Evolutionary conservation across 768 basidiomycete species (phyloP).

Genomic region (Ramaria sp.): DNA sequence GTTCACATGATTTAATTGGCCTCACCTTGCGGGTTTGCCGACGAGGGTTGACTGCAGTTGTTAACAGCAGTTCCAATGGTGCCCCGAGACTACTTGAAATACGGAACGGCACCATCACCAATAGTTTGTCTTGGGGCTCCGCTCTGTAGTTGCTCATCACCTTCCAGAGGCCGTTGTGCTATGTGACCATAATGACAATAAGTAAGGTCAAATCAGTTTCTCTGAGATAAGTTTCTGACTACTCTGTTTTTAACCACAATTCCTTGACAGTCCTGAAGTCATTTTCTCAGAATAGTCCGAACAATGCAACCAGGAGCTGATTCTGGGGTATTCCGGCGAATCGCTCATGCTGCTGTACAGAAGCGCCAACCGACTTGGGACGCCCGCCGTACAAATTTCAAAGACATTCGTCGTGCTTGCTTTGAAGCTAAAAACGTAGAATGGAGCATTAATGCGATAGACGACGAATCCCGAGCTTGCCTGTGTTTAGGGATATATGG

Average conservation of each 20-base stretch:
- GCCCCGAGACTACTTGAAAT: too few species aligned
- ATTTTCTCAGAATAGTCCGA: conserved; percentile 63
- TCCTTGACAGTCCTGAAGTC: conserved; percentile 73
- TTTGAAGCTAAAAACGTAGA: too few species aligned
- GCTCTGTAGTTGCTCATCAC: conserved; percentile 62
- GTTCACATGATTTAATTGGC: too few species aligned
- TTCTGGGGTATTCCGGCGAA: conserved; percentile 85
- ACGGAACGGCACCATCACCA: conserved; percentile 15
- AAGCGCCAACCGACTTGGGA: conserved; percentile 52
- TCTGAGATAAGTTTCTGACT: too few species aligned
- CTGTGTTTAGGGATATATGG: too few species aligned
- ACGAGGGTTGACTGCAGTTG: too few species aligned
- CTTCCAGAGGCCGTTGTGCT: conserved; percentile 73
- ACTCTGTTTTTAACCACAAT: conserved; percentile 70
- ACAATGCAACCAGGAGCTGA: conserved; percentile 78
- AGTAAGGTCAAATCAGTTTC: conserved; percentile 25
- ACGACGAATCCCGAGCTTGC: too few species aligned
- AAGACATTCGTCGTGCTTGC: too few species aligned
- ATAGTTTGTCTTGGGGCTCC: conserved; percentile 35
- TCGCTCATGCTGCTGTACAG: conserved; percentile 49
- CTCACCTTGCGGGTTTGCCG: too few species aligned
- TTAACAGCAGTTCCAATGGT: too few species aligned
- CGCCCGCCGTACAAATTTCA: conserved; percentile 1
- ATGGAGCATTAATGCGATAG: too few species aligned
- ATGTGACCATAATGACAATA: conserved; percentile 19